Percentiles rank a stretch among this genome's conserved stretches.
Conservation (phyloP, 148 eudicot species). For the Selenicereus undatus region DNA sequence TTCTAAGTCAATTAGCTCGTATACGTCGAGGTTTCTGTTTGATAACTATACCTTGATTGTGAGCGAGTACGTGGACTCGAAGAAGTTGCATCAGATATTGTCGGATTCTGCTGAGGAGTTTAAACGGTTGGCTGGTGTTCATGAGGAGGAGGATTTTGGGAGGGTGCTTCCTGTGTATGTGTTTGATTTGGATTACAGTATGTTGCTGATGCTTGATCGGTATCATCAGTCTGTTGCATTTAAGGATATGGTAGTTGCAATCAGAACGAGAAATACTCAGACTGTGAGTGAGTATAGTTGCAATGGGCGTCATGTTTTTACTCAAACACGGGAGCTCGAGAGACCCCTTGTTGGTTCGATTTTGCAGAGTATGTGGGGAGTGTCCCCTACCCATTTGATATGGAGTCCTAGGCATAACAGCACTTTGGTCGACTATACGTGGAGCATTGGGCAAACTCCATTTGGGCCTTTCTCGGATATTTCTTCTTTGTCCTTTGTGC, state of each 20-base stretch:
- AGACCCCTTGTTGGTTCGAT: conserved; percentile 90
- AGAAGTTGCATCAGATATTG: conserved; percentile 64
- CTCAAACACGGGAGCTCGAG: conserved; percentile 87
- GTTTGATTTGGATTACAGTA: conserved; percentile 69
- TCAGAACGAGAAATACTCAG: conserved; percentile 83
- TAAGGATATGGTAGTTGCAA: conserved; percentile 93
- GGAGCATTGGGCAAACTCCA: conserved; percentile 96
- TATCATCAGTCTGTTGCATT: conserved; percentile 93
- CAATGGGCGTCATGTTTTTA: conserved; percentile 87
- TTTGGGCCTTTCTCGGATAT: conserved; percentile 95
- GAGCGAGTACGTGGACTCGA: conserved; percentile 90
- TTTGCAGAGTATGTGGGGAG: conserved; percentile 98
- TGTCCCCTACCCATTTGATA: conserved; percentile 82
- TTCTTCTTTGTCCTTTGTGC: conserved; percentile 82
- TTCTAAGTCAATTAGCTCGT: conserved; percentile 60
- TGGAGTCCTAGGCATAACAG: conserved; percentile 88
- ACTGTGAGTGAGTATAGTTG: conserved; percentile 96
- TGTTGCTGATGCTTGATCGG: conserved; percentile 77
- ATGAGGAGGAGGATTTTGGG: conserved; percentile 71
- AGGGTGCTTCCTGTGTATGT: conserved; percentile 84
- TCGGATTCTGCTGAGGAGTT: conserved; percentile 65
- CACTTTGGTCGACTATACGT: conserved; percentile 84
- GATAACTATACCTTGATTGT: conserved; percentile 94
- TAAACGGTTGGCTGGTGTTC: conserved; percentile 57
- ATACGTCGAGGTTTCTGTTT: conserved; percentile 90